Conservation (phyloP, 768 basidiomycete species). For the Lepiota venenata region DNA sequence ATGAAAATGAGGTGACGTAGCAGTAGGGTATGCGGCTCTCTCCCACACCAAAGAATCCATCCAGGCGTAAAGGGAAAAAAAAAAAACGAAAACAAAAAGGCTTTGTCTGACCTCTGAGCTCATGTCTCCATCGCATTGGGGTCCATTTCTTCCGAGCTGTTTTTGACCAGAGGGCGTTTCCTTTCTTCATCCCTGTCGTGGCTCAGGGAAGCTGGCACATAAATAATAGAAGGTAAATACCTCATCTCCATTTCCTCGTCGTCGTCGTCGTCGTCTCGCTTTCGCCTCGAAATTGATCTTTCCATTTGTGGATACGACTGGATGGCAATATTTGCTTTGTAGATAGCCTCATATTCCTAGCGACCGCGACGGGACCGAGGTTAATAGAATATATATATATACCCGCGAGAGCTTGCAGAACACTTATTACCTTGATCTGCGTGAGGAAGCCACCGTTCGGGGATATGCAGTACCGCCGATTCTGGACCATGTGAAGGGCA, state of each 20-base stretch:
- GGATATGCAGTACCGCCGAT: constrained; percentile 89
- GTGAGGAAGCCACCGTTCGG: constrained; percentile 91
- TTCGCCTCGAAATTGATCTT: constrained; percentile 51
- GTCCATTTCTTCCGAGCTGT: constrained; percentile 31
- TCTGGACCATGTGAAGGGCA: constrained; percentile 84
- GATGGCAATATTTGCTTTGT: constrained; percentile 72
- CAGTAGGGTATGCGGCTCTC: constrained; percentile 6
- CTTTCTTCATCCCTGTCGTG: constrained; percentile 39
- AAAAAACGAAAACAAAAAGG: background rate
- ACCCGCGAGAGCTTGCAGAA: background rate
- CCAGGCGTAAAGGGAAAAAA: constrained; percentile 4
- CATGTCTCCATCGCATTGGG: constrained; percentile 50
- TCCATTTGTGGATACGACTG: constrained; percentile 50
- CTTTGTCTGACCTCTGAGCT: constrained; percentile 4
- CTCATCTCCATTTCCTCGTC: constrained; percentile 42
- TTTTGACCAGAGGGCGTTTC: constrained; percentile 41
- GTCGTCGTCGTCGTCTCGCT: constrained; percentile 73
- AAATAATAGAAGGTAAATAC: background rate
- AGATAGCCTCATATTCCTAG: constrained; percentile 93
- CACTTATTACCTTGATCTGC: constrained; percentile 73
- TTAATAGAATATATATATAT: background rate
- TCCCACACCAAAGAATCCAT: background rate
- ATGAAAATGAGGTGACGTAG: constrained; percentile 1
- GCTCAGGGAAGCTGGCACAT: too few relatives aligned
- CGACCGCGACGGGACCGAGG: background rate